phyloP scores from a whole-genome alignment of 2,329 filamentous ascomycete species.

The Plectosphaerella sp. region DNA sequence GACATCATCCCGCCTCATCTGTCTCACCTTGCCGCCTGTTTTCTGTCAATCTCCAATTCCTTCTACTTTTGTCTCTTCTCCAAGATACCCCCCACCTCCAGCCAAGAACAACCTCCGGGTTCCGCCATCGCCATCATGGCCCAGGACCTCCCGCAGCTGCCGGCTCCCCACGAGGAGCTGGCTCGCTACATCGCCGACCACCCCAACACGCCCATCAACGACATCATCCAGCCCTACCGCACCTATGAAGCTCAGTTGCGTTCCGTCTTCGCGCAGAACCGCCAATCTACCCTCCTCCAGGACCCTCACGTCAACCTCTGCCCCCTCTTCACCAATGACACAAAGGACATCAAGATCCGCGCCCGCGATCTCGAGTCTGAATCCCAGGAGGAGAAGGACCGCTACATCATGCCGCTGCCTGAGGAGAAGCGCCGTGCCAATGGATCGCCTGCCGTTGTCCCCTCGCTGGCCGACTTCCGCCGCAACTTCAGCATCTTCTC shows the following conservation, averaged over 20 bases:
- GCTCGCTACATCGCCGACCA: slow-evolving; percentile 51
- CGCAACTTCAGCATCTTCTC: slow-evolving; percentile 79
- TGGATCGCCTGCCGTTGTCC: slow-evolving; percentile 64
- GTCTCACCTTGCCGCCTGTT: not conserved
- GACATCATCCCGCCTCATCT: no score
- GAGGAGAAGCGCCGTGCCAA: slow-evolving; percentile 55
- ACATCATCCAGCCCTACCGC: slow-evolving; percentile 63
- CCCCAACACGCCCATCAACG: slow-evolving; percentile 44
- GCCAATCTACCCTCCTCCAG: slow-evolving; percentile 50
- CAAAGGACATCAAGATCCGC: slow-evolving; percentile 54
- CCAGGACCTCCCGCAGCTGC: slow-evolving; percentile 37
- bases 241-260: slow-evolving; percentile 63
- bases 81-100: not conserved
- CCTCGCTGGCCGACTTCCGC: slow-evolving; percentile 65
- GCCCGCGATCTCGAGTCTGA: slow-evolving; percentile 57
- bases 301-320: slow-evolving; percentile 59
- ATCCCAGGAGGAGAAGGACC: slow-evolving; percentile 53
- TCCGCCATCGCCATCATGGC: slow-evolving; percentile 24
- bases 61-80: not conserved
- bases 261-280: slow-evolving; percentile 65
- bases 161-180: slow-evolving; percentile 40
- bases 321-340: slow-evolving; percentile 58
- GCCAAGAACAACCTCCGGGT: not conserved
- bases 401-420: slow-evolving; percentile 66
- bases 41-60: not conserved